A percentile compares a stretch with the other conserved stretches of the same genome.
Conservation (phyloP, 2,329 filamentous ascomycete species). For the Alternaria arbusti region DNA sequence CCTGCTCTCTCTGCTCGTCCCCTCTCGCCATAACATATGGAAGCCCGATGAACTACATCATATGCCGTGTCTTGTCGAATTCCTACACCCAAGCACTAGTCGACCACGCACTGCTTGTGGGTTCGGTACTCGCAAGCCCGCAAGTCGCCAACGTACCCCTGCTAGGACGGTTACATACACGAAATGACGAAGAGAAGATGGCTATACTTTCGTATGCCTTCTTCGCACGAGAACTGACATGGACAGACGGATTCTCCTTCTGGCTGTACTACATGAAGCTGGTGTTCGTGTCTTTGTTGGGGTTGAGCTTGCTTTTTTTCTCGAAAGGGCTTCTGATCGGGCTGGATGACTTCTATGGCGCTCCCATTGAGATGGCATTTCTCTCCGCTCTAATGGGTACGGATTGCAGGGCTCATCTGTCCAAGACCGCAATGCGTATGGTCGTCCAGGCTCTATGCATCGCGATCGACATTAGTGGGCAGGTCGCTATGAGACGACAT, state of each 20-base stretch:
- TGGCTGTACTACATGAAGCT: neutral
- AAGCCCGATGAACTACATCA: neutral
- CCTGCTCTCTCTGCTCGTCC: neutral
- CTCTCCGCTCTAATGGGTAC: neutral
- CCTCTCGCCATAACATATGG: neutral
- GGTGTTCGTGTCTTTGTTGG: neutral
- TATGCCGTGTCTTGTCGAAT: neutral
- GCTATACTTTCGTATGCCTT: neutral
- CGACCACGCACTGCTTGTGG: neutral
- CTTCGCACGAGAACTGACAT: neutral
- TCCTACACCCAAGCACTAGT: rapidly evolving
- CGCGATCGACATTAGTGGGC: neutral
- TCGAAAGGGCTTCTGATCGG: neutral
- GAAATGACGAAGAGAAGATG: neutral
- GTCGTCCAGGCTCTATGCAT: neutral
- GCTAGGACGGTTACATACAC: neutral
- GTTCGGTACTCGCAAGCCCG: neutral
- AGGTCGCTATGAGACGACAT: neutral
- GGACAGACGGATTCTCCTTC: neutral
- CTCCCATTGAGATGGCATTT: neutral
- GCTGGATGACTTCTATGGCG: neutral
- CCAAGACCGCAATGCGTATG: neutral
- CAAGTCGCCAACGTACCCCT: neutral
- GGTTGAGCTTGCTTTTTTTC: neutral
- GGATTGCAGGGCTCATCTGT: neutral